Evolutionary conservation across 768 basidiomycete genomes (phyloP).

Genomic region (Mycena amicta): DNA sequence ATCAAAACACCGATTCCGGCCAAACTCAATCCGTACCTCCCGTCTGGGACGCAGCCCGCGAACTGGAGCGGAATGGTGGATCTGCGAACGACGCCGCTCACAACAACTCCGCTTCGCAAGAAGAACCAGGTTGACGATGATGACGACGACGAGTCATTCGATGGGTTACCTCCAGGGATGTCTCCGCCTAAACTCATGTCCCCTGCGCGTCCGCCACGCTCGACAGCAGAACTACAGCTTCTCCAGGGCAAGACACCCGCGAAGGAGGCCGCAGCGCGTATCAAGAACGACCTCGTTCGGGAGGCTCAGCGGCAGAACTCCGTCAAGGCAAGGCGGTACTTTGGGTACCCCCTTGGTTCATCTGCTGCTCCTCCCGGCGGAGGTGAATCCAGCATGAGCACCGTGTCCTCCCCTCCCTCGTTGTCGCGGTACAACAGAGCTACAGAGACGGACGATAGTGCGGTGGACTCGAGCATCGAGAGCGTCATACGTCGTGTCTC

Average conservation of each 20-base stretch:
- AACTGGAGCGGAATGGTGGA: slow-evolving; percentile 79
- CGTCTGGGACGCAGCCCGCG: slow-evolving; percentile 47
- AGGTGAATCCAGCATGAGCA: slow-evolving; percentile 68
- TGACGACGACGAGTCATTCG: slow-evolving; percentile 55
- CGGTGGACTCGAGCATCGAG: slow-evolving; percentile 62
- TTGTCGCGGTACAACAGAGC: slow-evolving; percentile 63
- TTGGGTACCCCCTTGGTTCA: too few species aligned
- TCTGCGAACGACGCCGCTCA: slow-evolving; percentile 56
- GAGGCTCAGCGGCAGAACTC: slow-evolving; percentile 48
- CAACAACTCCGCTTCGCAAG: slow-evolving; percentile 44
- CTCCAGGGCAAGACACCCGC: slow-evolving; percentile 65
- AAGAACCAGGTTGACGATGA: slow-evolving; percentile 27
- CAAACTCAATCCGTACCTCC: slow-evolving; percentile 62
- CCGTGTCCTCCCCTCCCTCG: slow-evolving; percentile 70
- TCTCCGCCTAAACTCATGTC: slow-evolving; percentile 61
- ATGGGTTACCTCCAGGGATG: slow-evolving; percentile 57
- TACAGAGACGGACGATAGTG: slow-evolving; percentile 42
- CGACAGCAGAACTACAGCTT: slow-evolving; percentile 50
- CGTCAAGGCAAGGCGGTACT: too few species aligned
- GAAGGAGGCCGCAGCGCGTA: slow-evolving; percentile 70
- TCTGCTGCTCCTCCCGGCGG: too few species aligned
- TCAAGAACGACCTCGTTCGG: slow-evolving; percentile 64
- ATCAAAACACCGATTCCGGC: slow-evolving; percentile 60
- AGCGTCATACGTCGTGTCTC: slow-evolving; percentile 71
- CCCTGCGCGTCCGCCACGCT: slow-evolving; percentile 53